Evolutionary conservation across 2,329 filamentous ascomycete genomes (phyloP).

Genomic region (Penicillium sp.): DNA sequence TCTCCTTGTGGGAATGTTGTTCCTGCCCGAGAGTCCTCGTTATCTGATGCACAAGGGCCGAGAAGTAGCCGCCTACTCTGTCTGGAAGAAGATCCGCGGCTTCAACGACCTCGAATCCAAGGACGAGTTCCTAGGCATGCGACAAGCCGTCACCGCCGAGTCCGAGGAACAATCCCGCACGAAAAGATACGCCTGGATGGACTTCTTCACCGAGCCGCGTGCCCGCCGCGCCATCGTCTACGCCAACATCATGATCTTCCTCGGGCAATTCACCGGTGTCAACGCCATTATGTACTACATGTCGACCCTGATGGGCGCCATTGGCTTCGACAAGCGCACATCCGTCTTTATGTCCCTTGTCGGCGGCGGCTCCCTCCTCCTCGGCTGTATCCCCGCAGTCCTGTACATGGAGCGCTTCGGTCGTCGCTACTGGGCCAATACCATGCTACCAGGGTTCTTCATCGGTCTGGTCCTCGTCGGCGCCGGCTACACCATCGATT

Average conservation of each 20-base stretch:
- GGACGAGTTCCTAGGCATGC: slow-evolving; percentile 70
- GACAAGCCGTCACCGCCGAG: slow-evolving; percentile 58
- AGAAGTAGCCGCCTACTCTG: slow-evolving; percentile 58
- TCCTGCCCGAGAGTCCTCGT: slow-evolving; percentile 65
- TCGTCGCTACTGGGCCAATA: slow-evolving; percentile 67
- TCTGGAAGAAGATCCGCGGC: slow-evolving; percentile 70
- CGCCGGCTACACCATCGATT: slow-evolving; percentile 55
- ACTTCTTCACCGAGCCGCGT: slow-evolving; percentile 67
- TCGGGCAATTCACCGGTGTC: slow-evolving; percentile 67
- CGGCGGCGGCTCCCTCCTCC: slow-evolving; percentile 61
- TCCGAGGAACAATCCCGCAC: slow-evolving; percentile 50
- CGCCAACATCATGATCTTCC: slow-evolving; percentile 65
- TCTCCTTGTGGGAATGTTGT: slow-evolving; percentile 62
- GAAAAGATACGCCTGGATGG: slow-evolving; percentile 63
- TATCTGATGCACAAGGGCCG: slow-evolving; percentile 65
- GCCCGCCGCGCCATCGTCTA: slow-evolving; percentile 63
- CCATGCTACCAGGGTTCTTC: slow-evolving; percentile 68
- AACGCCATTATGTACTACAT: slow-evolving; percentile 72
- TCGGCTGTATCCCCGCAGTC: slow-evolving; percentile 65
- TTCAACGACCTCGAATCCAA: slow-evolving; percentile 53
- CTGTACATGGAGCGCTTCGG: slow-evolving; percentile 69
- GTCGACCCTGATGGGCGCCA: slow-evolving; percentile 61
- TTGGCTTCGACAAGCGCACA: slow-evolving; percentile 60
- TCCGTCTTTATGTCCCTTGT: slow-evolving; percentile 72
- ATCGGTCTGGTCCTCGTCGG: slow-evolving; percentile 65